Evolutionary conservation across 1,139 yeast species (phyloP), one percentile per base, ranked within the genome.

Genomic region (Yamadazyma aaseri): DNA sequence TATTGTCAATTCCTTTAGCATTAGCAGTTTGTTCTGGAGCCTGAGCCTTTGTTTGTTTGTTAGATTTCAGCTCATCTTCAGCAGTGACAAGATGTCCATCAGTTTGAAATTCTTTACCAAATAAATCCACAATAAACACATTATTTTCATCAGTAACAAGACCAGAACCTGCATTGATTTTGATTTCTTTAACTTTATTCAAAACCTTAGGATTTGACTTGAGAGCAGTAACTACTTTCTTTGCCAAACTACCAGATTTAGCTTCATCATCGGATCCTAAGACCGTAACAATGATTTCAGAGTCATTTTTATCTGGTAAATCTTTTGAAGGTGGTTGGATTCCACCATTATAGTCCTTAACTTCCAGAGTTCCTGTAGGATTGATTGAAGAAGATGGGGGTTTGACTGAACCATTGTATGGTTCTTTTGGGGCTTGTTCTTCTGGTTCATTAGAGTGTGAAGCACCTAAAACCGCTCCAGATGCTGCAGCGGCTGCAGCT

Each of bases 161-260:
- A 9, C 70, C 70, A 20, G 60, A 50, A 7, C 34, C 33, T 12
- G 65, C 61, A 42, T 64, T 60, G 26, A 63, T 59, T 33, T 45
- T 56, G 27, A 64, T 46, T 35, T 56, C 63, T 36, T 55, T 51
- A 14, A 54, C 56, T 9, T 43, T 39, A 3, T 48, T 40, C 28
- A 62, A 46, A 2, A 55, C 40, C n/a, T 54, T 53, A 3, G 62
- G 61, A 21, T 51, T 50, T 9, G 50, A 44, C 36, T 55, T 55
- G 20, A 64, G 53, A 14, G 53, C 44, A 6, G 47, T 46, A 10
- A 63, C 63, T 4, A 63, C 63, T 17, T 47, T 42, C 28, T 53
- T 47, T n/a, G 70, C 70, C 37, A 63, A 47, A 11, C 32, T 34
- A 7, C 58, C 53, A 1, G 71, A 69, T 22, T 55, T 51, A 1